Percentiles rank a stretch among this genome's conserved stretches.
phyloP scores from a whole-genome alignment of 83 land plant species.

The Picea mariana region DNA sequence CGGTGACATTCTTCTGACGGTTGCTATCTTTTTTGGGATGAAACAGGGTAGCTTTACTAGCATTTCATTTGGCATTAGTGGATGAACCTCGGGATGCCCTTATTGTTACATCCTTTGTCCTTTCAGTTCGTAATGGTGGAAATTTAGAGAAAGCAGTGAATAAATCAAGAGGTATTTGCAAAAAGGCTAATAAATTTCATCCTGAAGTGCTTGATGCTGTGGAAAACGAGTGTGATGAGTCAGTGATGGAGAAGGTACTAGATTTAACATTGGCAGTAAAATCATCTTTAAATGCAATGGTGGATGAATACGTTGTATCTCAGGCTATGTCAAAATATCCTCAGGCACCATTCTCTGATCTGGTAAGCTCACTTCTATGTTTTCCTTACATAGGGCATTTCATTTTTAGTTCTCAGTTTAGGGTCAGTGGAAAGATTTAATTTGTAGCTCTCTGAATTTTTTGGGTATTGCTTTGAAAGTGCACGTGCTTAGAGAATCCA shows the following conservation, averaged over 20 bases:
- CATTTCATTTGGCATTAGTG: constrained; percentile 60
- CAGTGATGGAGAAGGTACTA: constrained; percentile 36
- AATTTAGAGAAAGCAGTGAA: constrained; percentile 49
- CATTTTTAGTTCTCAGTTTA: background rate
- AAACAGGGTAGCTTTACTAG: constrained; percentile 57
- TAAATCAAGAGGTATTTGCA: constrained; percentile 36
- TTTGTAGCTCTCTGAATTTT: background rate
- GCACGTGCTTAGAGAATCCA: background rate
- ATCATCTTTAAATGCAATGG: constrained; percentile 37
- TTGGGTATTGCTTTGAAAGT: background rate
- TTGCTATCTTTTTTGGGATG: constrained; percentile 1
- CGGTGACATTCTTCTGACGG: background rate
- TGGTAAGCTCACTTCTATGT: constrained; percentile 32
- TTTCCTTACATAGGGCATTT: background rate
- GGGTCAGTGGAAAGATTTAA: background rate
- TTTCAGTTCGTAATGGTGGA: constrained; percentile 66
- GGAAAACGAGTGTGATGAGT: constrained; percentile 18
- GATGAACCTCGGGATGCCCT: constrained; percentile 53
- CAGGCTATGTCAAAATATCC: constrained; percentile 62
- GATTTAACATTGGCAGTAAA: constrained; percentile 36
- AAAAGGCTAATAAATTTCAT: constrained; percentile 29
- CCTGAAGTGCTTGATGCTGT: constrained; percentile 43
- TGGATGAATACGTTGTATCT: constrained; percentile 52
- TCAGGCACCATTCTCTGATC: constrained; percentile 63
- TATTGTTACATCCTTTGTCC: constrained; percentile 56